Conservation (phyloP, 176 grass and related monocot genomes). For the Phragmites australis region DNA sequence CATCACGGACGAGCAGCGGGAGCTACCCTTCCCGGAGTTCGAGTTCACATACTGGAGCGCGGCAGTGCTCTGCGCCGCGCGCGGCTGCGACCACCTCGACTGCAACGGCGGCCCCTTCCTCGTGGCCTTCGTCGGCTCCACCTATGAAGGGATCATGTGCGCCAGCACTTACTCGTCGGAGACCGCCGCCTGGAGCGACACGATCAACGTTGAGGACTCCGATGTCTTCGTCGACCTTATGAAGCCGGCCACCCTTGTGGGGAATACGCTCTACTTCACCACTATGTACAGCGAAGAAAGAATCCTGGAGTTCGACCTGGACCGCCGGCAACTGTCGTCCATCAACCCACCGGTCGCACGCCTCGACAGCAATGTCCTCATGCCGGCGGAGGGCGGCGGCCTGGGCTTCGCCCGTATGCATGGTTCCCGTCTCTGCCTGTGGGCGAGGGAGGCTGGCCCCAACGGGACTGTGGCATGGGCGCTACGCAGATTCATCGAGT, state of each 20-base stretch:
- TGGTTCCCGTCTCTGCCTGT: neutral
- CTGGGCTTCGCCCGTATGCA: slow-evolving; percentile 15
- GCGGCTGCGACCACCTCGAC: slow-evolving; percentile 30
- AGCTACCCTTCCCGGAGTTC: neutral
- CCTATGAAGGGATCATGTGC: neutral
- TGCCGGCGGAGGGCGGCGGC: slow-evolving; percentile 2
- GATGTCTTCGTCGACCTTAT: neutral
- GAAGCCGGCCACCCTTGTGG: slow-evolving; percentile 8
- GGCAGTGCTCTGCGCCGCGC: slow-evolving; percentile 26
- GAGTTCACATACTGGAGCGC: neutral
- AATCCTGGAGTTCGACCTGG: neutral
- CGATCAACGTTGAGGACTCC: neutral
- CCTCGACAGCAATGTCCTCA: neutral
- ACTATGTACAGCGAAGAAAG: neutral
- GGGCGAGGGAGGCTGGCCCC: neutral
- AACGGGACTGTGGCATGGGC: neutral
- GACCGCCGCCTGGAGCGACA: slow-evolving; percentile 6
- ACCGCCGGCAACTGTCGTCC: neutral
- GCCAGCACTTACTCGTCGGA: slow-evolving; percentile 17
- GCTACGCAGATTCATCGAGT: neutral
- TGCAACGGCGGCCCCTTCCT: slow-evolving; percentile 15
- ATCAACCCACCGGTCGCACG: neutral
- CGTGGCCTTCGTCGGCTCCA: slow-evolving; percentile 10
- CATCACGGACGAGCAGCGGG: neutral
- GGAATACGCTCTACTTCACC: slow-evolving; percentile 21